These are phyloP conservation scores for Cladophialophora yegresii DNA, from an alignment of 2,329 filamentous ascomycete species.

Conservation along the genomic window DNA sequence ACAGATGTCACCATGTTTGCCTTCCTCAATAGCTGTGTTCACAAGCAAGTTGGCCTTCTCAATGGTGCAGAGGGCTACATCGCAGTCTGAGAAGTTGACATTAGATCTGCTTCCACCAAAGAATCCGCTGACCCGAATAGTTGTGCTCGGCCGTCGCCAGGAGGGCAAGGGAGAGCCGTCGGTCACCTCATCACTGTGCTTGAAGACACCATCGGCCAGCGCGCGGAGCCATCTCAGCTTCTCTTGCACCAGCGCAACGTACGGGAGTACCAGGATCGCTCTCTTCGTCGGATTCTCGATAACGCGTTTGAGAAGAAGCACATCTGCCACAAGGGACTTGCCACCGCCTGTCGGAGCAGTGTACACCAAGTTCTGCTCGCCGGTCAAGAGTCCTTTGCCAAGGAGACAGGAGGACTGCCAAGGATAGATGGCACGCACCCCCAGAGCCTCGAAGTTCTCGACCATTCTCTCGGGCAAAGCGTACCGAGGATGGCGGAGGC, in stretches of 20 bases:
- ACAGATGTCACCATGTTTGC: slow-evolving; percentile 63
- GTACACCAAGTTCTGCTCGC: slow-evolving; percentile 72
- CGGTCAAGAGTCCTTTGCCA: slow-evolving; percentile 65
- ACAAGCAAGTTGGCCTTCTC: slow-evolving; percentile 78
- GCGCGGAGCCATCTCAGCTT: slow-evolving; percentile 73
- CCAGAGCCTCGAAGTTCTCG: slow-evolving; percentile 64
- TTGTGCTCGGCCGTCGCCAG: slow-evolving; percentile 54
- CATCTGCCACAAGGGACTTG: slow-evolving; percentile 69
- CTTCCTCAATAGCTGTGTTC: slow-evolving; percentile 72
- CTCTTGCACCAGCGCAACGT: slow-evolving; percentile 77
- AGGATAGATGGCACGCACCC: slow-evolving; percentile 73
- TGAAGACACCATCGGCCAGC: slow-evolving; percentile 62
- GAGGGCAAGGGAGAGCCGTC: slow-evolving; percentile 45
- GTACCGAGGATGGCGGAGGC: slow-evolving; percentile 65
- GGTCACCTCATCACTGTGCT: slow-evolving; percentile 40
- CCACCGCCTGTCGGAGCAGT: slow-evolving; percentile 77
- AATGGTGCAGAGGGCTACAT: slow-evolving; percentile 76
- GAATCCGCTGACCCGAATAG: slow-evolving; percentile 68
- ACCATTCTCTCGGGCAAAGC: slow-evolving; percentile 62
- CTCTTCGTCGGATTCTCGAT: slow-evolving; percentile 66
- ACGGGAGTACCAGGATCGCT: slow-evolving; percentile 71
- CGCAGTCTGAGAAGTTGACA: slow-evolving; percentile 70
- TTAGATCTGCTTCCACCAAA: slow-evolving; percentile 72
- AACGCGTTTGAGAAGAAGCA: slow-evolving; percentile 71
- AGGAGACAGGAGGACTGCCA: slow-evolving; percentile 77